Evolutionary conservation across 306 rosid genomes (phyloP).

Genomic region (Corylus heterophylla): DNA sequence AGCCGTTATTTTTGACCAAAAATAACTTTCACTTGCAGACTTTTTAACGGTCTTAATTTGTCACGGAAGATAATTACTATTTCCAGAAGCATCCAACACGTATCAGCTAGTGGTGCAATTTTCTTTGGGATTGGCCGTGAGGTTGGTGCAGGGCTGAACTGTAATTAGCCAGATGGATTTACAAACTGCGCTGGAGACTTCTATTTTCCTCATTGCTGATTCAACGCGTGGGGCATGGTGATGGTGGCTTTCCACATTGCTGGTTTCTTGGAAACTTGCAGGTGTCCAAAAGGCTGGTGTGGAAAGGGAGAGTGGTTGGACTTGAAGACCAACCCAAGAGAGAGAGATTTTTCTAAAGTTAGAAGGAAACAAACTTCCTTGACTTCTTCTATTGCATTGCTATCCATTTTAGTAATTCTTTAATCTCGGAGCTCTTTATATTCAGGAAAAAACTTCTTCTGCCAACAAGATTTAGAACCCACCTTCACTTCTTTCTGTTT

Average conservation of each 20-base stretch:
- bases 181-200: not conserved
- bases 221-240: not conserved
- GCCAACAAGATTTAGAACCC: not conserved
- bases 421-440: not conserved
- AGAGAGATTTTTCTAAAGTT: too few species aligned
- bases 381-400: not conserved
- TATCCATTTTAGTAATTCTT: too few species aligned
- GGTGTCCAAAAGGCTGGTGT: not conserved
- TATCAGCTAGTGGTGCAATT: not conserved
- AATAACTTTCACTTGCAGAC: too few species aligned
- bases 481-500: not conserved
- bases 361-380: not conserved
- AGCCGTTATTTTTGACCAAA: too few species aligned
- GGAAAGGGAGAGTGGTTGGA: not conserved
- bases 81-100: not conserved
- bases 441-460: not conserved
- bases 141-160: not conserved
- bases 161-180: not conserved
- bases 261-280: not conserved
- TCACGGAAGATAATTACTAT: too few species aligned
- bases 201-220: not conserved
- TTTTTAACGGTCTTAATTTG: too few species aligned
- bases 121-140: not conserved
- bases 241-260: not conserved
- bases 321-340: not conserved